Evolutionary conservation across 2,329 filamentous ascomycete genomes (phyloP).

Genomic region (Alternaria solani): DNA sequence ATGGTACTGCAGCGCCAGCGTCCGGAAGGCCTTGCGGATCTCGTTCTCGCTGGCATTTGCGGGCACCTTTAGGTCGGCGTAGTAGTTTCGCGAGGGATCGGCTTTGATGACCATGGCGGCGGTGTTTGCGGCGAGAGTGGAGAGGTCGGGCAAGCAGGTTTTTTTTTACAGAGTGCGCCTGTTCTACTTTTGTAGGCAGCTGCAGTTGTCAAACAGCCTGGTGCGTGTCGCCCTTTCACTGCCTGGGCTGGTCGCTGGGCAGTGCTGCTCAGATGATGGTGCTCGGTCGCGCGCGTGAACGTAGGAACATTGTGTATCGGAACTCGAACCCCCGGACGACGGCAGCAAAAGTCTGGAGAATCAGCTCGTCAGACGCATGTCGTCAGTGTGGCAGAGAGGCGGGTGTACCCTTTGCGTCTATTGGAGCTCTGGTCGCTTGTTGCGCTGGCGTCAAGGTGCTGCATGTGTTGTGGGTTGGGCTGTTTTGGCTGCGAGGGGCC

Average conservation of each 20-base stretch:
- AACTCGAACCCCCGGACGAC: conserved; percentile 4
- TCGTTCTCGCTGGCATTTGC: conserved; percentile 74
- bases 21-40: conserved; percentile 86
- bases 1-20: conserved; percentile 85
- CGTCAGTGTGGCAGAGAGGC: conserved; percentile 25
- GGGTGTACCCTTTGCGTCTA: conserved; percentile 18
- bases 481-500: conserved; percentile 27
- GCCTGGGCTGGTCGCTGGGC: conserved; percentile 37
- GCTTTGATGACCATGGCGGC: conserved; percentile 71
- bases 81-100: conserved; percentile 78
- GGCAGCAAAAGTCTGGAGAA: conserved; percentile 13
- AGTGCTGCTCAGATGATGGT: conserved; percentile 48
- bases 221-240: conserved; percentile 20
- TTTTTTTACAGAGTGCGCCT: not conserved
- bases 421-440: conserved; percentile 26
- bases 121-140: conserved; percentile 11
- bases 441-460: conserved; percentile 26
- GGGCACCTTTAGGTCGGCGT: conserved; percentile 79
- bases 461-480: conserved; percentile 23
- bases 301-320: conserved; percentile 34
- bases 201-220: conserved; percentile 14
- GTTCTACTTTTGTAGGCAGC: conserved; percentile 26
- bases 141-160: not conserved
- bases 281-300: conserved; percentile 34
- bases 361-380: conserved; percentile 33